phyloP scores from a whole-genome alignment of 2,329 filamentous ascomycete species.

The Alternaria consortialis region DNA sequence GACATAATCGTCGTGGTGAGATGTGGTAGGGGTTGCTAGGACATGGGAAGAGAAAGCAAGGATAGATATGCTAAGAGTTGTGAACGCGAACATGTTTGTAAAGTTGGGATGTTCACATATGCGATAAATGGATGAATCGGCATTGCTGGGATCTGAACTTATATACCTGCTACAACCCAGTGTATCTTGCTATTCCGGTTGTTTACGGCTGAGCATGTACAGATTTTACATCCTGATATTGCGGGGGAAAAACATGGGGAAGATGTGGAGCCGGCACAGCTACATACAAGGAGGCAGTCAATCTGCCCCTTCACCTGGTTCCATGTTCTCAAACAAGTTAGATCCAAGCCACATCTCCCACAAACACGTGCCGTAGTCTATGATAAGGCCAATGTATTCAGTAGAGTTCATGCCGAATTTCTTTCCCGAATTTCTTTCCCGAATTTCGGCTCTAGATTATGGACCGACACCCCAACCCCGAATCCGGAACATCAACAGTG shows the following conservation, averaged over 20 bases:
- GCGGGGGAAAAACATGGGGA: neutral
- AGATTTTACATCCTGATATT: neutral
- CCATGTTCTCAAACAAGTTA: no score
- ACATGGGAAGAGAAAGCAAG: neutral
- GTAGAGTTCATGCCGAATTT: neutral
- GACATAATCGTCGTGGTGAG: neutral
- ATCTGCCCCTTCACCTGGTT: neutral
- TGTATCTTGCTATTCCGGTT: neutral
- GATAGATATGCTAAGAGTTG: neutral
- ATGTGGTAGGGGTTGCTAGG: neutral
- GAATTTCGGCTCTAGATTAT: neutral
- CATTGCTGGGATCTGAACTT: no score
- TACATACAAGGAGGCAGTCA: neutral
- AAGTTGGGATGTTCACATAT: neutral
- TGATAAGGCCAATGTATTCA: no score
- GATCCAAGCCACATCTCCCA: no score
- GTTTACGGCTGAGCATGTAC: neutral
- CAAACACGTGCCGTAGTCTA: no score
- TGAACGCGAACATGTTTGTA: neutral
- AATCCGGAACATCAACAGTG: no score
- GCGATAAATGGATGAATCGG: no score
- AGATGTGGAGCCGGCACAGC: neutral
- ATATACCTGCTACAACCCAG: no score
- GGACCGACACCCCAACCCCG: neutral
- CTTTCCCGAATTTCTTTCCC: neutral